These are phyloP conservation scores for Aquilaria malaccensis DNA, from an alignment of 345 rosid species.

Conservation along the genomic window DNA sequence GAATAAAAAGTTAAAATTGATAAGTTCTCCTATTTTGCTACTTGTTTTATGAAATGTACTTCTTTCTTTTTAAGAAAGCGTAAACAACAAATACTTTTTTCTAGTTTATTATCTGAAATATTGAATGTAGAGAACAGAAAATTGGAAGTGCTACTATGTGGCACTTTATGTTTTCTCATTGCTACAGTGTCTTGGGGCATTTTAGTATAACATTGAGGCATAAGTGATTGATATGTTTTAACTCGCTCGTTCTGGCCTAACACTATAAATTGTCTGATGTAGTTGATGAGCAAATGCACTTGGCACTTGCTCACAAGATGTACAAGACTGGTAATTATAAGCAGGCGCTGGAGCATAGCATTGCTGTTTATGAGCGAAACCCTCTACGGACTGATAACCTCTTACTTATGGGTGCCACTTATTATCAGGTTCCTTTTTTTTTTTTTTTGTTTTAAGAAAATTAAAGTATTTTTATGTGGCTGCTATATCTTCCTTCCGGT, in stretches of 20 bases:
- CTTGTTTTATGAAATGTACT: too few relatives aligned
- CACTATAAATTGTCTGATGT: constrained; percentile 10
- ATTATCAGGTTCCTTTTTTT: constrained; percentile 63
- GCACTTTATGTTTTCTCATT: too few relatives aligned
- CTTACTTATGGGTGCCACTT: constrained; percentile 90
- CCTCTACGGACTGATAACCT: constrained; percentile 89
- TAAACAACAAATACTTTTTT: too few relatives aligned
- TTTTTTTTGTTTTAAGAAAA: background rate
- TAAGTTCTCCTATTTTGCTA: too few relatives aligned
- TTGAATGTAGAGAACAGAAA: too few relatives aligned
- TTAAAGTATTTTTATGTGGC: background rate
- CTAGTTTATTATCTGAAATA: too few relatives aligned
- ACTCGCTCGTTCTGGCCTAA: background rate
- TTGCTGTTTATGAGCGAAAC: constrained; percentile 60
- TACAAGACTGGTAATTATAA: constrained; percentile 80
- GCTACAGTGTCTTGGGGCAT: too few relatives aligned
- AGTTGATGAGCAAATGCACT: constrained; percentile 71
- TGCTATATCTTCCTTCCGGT: background rate
- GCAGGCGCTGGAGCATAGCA: constrained; percentile 81
- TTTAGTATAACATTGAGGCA: too few relatives aligned
- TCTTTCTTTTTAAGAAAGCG: too few relatives aligned
- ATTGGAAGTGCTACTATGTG: too few relatives aligned
- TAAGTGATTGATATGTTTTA: too few relatives aligned
- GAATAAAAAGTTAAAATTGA: too few relatives aligned
- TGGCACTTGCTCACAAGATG: constrained; percentile 75